These are phyloP conservation scores for Trichosporon sp. DNA, from an alignment of 1,284 basidiomycete species.

Conservation along the genomic window DNA sequence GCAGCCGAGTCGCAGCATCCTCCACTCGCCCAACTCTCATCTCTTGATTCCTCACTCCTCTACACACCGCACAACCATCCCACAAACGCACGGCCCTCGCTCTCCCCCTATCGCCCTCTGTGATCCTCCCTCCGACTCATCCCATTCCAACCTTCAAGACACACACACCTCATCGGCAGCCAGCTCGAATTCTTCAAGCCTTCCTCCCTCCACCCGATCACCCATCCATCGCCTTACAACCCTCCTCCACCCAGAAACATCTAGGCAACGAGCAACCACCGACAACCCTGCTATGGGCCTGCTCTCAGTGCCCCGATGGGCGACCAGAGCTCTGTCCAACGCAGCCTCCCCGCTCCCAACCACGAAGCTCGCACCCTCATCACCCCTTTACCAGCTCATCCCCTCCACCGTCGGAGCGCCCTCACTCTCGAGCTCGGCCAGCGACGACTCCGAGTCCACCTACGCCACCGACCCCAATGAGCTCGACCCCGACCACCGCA, in stretches of 20 bases:
- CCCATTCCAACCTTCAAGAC: too few species aligned
- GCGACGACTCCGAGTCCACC: conserved; percentile 1
- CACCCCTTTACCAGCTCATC: conserved; percentile 13
- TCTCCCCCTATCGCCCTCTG: too few species aligned
- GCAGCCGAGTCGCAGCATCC: too few species aligned
- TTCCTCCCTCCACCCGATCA: background rate
- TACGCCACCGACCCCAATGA: conserved; percentile 1
- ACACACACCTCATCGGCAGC: too few species aligned
- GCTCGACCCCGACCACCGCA: background rate
- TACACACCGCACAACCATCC: too few species aligned
- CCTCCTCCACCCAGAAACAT: background rate
- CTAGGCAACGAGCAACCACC: background rate
- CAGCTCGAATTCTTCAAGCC: background rate
- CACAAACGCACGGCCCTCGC: too few species aligned
- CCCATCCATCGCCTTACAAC: background rate
- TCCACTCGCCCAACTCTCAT: too few species aligned
- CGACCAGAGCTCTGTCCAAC: background rate
- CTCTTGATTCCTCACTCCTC: too few species aligned
- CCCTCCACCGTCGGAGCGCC: background rate
- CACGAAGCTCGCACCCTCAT: conserved; percentile 4
- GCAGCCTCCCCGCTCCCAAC: conserved; percentile 2
- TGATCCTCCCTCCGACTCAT: too few species aligned
- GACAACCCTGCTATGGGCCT: conserved; percentile 15
- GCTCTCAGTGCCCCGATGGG: conserved; percentile 17
- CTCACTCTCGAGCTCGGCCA: background rate